A percentile compares a stretch with the other conserved stretches of the same genome.
These are phyloP conservation scores for Yarrowia deformans DNA, from an alignment of 805 yeast genomes.

Conservation along the genomic window DNA sequence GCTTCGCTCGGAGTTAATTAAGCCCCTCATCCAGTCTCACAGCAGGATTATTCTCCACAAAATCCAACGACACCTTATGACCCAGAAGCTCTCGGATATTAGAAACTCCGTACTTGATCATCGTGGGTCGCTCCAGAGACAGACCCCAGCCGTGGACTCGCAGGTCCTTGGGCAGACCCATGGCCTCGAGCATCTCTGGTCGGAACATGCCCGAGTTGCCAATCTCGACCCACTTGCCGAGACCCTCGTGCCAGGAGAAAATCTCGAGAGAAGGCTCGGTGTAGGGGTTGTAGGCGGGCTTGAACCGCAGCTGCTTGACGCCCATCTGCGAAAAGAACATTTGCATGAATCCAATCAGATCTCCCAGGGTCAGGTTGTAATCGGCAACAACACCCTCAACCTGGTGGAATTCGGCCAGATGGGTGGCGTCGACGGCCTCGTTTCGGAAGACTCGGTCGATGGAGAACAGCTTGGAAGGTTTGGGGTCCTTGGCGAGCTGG, in stretches of 20 bases:
- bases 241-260: slow-evolving; percentile 93
- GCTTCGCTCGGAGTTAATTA: slow-evolving; percentile 3
- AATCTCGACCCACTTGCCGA: slow-evolving; percentile 97
- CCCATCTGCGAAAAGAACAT: slow-evolving; percentile 97
- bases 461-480: slow-evolving; percentile 79
- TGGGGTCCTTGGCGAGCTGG: slow-evolving; percentile 66
- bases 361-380: slow-evolving; percentile 92
- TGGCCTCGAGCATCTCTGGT: slow-evolving; percentile 98
- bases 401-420: slow-evolving; percentile 98
- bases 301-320: slow-evolving; percentile 91
- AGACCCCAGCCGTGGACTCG: slow-evolving; percentile 98
- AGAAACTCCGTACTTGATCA: slow-evolving; percentile 96
- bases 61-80: slow-evolving; percentile 93
- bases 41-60: slow-evolving; percentile 95
- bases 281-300: slow-evolving; percentile 98
- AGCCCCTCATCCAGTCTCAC: slow-evolving; percentile 89
- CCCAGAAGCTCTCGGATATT: slow-evolving; percentile 97
- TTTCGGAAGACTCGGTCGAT: slow-evolving; percentile 99
- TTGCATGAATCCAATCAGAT: slow-evolving; percentile 97
- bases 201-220: slow-evolving; percentile 99
- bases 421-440: slow-evolving; percentile 99
- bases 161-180: slow-evolving; percentile 95
- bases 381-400: slow-evolving; percentile 99
- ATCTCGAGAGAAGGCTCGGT: slow-evolving; percentile 99
- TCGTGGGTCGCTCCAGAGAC: slow-evolving; percentile 97